Base-by-base conservation (phyloP, 495 filamentous ascomycete species). In the Penicillium macrosclerotiorum region DNA sequence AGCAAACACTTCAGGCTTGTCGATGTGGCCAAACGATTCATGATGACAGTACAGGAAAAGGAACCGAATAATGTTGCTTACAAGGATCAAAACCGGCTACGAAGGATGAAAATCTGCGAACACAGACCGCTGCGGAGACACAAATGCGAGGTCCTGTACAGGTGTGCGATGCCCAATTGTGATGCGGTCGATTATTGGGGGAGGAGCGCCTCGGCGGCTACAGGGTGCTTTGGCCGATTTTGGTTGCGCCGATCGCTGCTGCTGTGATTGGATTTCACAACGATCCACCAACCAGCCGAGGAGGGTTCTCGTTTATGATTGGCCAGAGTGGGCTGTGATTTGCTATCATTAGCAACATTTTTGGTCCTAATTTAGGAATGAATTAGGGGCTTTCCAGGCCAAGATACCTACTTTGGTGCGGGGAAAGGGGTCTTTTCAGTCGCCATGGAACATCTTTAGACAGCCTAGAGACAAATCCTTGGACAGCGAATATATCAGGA, bases 151-250 rank as follows among this genome's bases (percentile, higher is more conserved):
- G 45, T 45, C 45, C 37, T 38, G 32, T 39, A 20, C 18, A 30
- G 4, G 30, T 31, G 48, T 58, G 58, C 52, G 33, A 46, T 57
- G 43, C 44, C 47, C 20, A 31, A 6, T 36, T 16, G 23, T 43
- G 31, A 19, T 22, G 45, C 20, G 31, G 32, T 19, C 29, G 29
- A 8, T 49, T 47, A 49, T 59, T 64, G 55, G 56, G 16, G 12
- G 41, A 27, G 22, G 50, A 59, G 52, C 55, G 56, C 50, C 56
- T 51, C 54, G 50, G 68, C 68, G 68, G 65, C 60, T 71, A 71
- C 49, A 39, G 49, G 38, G 13, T 4, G 9, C 18, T 19, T 24
- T 33, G 30, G 40, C 18, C 24, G 26, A 45, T 41, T 41, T 41
- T 41, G 18, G 38, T 30, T n/a, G 20, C 20, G 20, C n/a, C 2